A percentile compares a stretch with the other conserved stretches of the same genome.
Conservation (phyloP, 1,284 basidiomycete genomes). For the Puccinia hordei region DNA sequence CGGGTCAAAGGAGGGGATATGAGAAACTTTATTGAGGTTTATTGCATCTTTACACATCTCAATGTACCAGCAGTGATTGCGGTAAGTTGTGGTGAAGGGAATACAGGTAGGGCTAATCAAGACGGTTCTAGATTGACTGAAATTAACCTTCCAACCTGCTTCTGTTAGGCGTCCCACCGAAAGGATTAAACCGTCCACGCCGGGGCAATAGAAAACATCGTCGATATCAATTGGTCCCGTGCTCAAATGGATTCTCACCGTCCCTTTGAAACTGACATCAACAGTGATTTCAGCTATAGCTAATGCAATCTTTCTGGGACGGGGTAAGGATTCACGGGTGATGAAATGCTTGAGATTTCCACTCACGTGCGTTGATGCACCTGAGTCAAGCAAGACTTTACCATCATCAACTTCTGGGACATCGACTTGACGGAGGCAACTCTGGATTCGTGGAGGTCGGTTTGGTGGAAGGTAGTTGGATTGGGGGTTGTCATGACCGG, state of each 20-base stretch:
- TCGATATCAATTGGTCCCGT: not conserved
- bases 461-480: not conserved
- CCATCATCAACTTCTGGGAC: not conserved
- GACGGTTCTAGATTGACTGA: not conserved
- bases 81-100: not conserved
- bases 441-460: not conserved
- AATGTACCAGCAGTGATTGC: slow-evolving; percentile 4
- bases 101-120: not conserved
- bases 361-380: slow-evolving; percentile 18
- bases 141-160: not conserved
- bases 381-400: not conserved
- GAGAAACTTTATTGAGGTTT: not conserved
- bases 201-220: not conserved
- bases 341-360: not conserved
- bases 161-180: not conserved
- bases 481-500: not conserved
- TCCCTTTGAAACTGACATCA: slow-evolving; percentile 4
- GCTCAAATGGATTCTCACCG: not conserved
- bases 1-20: not conserved
- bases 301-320: not conserved
- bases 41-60: no score
- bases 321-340: not conserved
- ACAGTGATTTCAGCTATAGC: not conserved
- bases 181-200: not conserved
- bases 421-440: not conserved